Evolutionary conservation across 2,329 filamentous ascomycete species (phyloP).

Genomic region (Daldinia sp.): DNA sequence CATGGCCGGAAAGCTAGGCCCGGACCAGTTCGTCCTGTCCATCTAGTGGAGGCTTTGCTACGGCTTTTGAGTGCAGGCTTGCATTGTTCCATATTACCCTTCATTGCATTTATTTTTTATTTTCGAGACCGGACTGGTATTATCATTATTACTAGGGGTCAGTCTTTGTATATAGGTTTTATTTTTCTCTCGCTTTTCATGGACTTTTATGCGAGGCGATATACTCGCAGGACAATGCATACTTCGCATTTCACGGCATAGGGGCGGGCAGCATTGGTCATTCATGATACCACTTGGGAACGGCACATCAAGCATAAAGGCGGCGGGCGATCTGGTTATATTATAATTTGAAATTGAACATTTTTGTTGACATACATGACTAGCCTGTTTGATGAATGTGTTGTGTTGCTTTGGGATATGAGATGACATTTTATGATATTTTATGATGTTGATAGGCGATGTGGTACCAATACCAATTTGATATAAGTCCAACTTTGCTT

Average conservation of each 20-base stretch:
- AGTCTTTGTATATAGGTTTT: conserved; percentile 47
- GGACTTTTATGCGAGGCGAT: conserved; percentile 38
- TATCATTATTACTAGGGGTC: conserved; percentile 24
- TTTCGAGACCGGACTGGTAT: conserved; percentile 20
- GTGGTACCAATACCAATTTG: not conserved
- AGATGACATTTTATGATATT: not conserved
- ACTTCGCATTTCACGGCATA: conserved; percentile 41
- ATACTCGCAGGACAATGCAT: conserved; percentile 36
- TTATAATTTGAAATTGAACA: conserved; percentile 40
- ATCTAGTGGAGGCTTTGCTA: conserved; percentile 60
- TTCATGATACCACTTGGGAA: conserved; percentile 49
- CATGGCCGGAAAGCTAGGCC: conserved; percentile 83
- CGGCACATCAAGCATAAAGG: conserved; percentile 47
- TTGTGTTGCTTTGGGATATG: not conserved
- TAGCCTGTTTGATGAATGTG: not conserved
- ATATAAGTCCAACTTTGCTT: not conserved
- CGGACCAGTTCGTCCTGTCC: conserved; percentile 82
- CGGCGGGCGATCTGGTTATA: conserved; percentile 48
- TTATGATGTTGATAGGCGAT: not conserved
- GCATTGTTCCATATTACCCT: conserved; percentile 35
- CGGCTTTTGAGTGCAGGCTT: conserved; percentile 14
- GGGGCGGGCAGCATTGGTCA: conserved; percentile 45
- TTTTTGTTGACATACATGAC: conserved; percentile 4
- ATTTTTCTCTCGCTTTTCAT: conserved; percentile 34
- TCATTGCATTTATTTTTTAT: conserved; percentile 40